Evolutionary conservation across 441 rosid genomes (phyloP).

Genomic region (Adansonia gregorii): DNA sequence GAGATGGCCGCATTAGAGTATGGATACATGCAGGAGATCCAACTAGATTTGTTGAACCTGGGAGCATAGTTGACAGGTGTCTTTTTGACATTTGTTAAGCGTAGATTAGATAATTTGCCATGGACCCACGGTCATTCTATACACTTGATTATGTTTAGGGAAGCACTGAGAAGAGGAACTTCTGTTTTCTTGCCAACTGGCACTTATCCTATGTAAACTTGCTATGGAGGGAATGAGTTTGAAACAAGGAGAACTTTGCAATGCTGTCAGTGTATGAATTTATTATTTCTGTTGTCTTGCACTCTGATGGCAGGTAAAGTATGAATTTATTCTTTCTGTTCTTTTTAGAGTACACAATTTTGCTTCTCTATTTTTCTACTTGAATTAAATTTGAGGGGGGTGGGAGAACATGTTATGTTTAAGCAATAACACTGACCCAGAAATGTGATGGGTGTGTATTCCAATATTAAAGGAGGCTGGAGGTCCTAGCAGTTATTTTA

Average conservation of each 20-base stretch:
- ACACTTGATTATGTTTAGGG: constrained; percentile 53
- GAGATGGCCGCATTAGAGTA: constrained; percentile 83
- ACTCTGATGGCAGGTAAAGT: constrained; percentile 85
- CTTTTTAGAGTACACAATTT: not conserved
- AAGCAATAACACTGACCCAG: not conserved
- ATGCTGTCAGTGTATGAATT: constrained; percentile 65
- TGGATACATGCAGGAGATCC: constrained; percentile 99
- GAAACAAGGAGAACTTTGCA: constrained; percentile 91
- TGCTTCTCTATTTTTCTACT: not conserved
- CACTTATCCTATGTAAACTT: constrained; percentile 95
- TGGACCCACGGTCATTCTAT: constrained; percentile 21
- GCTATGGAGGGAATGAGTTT: constrained; percentile 99
- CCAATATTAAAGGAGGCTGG: constrained; percentile 11
- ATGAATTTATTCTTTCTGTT: not conserved
- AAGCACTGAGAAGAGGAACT: constrained; percentile 87
- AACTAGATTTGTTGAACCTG: constrained; percentile 73
- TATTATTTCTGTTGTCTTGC: constrained; percentile 61
- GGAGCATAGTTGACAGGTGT: constrained; percentile 81
- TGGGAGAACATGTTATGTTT: not conserved
- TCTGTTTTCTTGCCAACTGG: constrained; percentile 94
- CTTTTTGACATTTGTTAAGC: constrained; percentile 21
- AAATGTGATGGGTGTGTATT: constrained; percentile 7
- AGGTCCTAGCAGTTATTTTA: not conserved
- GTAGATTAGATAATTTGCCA: constrained; percentile 6
- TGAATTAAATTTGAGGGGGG: not conserved